Base-by-base conservation (phyloP, 2,329 filamentous ascomycete species). In the Trichoderma brevicompactum region DNA sequence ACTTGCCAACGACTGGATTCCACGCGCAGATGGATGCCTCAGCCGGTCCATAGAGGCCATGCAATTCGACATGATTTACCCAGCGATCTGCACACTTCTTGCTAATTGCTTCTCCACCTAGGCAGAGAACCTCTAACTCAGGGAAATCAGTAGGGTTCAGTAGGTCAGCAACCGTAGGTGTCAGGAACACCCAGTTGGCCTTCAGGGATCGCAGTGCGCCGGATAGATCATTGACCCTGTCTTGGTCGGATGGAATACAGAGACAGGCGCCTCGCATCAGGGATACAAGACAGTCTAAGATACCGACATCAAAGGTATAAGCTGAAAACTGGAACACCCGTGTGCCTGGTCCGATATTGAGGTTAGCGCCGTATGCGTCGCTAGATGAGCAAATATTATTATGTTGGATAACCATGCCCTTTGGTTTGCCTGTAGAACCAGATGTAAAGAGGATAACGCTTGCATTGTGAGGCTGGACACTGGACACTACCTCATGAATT, bases 281-380 rank as follows among this genome's bases (percentile, higher is more conserved):
- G 1, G 68, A 66, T 5, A 65, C 58, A 4, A 72, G 49, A 23
- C 65, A 63, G 19, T 72, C 69, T 15, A 67, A 48, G n/a, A 69
- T 64, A 4, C 65, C 66, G n/a, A 69, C 67, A 23, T 71, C 69
- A 23, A 71, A 72, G 0, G 68, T 69, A 43, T 66, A 70, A 6
- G 68, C 65, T 0, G 69, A 66, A 54, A 69, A 72, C 5, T 71
- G 66, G 44, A 68, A 67, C 2, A 69, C 63, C 5, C 68, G 63
- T 60, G 59, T 59, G 1, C 54, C 49, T 4, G 67, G 63, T 2
- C 67, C 54, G 7, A 66, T 53, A 6, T 53, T 28, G 7, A 68
- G 43, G 13, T 54, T 12, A 8, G 17, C 19, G n/a, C 66, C 64
- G 43, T 64, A 58, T n/a, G 66, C 46, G 17, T 52, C n/a, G 41